A percentile compares a stretch with the other conserved stretches of the same genome.
These are phyloP conservation scores for Candolleomyces efflorescens DNA, from an alignment of 768 basidiomycete species.

Conservation along the genomic window DNA sequence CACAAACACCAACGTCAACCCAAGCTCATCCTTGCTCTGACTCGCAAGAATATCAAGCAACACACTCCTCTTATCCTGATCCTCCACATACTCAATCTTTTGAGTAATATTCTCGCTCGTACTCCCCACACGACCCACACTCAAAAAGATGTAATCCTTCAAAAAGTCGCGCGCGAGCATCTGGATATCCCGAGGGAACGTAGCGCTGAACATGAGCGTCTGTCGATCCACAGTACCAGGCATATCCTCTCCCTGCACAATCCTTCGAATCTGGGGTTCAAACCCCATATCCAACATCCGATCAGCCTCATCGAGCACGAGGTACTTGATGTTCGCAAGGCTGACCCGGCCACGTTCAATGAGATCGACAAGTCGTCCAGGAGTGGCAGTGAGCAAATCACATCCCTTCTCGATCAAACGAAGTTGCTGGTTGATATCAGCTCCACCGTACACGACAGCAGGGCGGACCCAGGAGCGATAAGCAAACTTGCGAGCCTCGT, in stretches of 20 bases:
- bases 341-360: slow-evolving; percentile 98
- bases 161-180: slow-evolving; percentile 93
- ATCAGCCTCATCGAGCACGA: slow-evolving; percentile 98
- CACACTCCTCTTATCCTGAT: slow-evolving; percentile 93
- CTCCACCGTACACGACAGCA: slow-evolving; percentile 98
- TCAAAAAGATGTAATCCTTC: slow-evolving; percentile 98
- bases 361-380: slow-evolving; percentile 95
- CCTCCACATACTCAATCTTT: slow-evolving; percentile 98
- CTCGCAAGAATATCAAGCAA: slow-evolving; percentile 90
- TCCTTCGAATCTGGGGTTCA: slow-evolving; percentile 97
- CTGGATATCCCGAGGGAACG: slow-evolving; percentile 99
- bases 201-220: slow-evolving; percentile 99
- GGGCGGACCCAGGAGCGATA: slow-evolving; percentile 99
- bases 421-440: slow-evolving; percentile 94
- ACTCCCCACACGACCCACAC: slow-evolving; percentile 96
- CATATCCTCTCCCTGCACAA: slow-evolving; percentile 99
- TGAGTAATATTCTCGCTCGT: slow-evolving; percentile 99
- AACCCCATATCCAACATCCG: slow-evolving; percentile 99
- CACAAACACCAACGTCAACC: slow-evolving; percentile 93
- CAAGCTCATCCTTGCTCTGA: slow-evolving; percentile 55
- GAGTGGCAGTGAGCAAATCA: slow-evolving; percentile 94
- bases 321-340: slow-evolving; percentile 93
- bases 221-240: slow-evolving; percentile 88
- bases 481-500: slow-evolving; percentile 97
- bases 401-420: slow-evolving; percentile 94